phyloP scores from a whole-genome alignment of 176 grass and related monocot genomes.

The Thalia dealbata region DNA sequence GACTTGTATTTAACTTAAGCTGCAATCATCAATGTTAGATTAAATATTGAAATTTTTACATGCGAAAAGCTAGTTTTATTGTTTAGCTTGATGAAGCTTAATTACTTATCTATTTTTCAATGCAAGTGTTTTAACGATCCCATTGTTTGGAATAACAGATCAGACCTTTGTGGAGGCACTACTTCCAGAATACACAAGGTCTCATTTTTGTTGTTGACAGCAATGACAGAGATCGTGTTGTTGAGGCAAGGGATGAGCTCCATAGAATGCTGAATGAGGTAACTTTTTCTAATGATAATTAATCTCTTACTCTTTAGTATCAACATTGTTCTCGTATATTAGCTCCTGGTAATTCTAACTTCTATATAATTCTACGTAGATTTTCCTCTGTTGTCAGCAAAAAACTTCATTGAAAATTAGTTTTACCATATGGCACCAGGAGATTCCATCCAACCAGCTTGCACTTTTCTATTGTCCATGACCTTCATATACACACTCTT shows the following conservation, averaged over 20 bases:
- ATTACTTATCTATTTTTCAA: background rate
- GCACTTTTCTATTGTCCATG: no score
- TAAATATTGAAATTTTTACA: no score
- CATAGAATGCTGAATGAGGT: conserved; percentile 4
- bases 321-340: background rate
- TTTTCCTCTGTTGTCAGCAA: background rate
- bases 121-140: background rate
- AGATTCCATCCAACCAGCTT: background rate
- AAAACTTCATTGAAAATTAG: background rate
- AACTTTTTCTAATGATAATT: background rate
- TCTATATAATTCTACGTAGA: background rate
- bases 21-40: no score
- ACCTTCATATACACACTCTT: no score
- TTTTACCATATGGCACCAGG: background rate
- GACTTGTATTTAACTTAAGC: no score
- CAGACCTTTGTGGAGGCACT: conserved; percentile 7
- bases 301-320: background rate
- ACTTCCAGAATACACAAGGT: conserved; percentile 6
- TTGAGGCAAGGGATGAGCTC: conserved; percentile 7
- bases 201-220: conserved; percentile 10
- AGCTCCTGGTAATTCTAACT: background rate
- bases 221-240: conserved; percentile 4
- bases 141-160: background rate
- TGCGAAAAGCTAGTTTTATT: background rate
- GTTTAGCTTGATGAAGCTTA: background rate